Conservation (phyloP, 257 asterid species). For the Osmanthus fragrans region DNA sequence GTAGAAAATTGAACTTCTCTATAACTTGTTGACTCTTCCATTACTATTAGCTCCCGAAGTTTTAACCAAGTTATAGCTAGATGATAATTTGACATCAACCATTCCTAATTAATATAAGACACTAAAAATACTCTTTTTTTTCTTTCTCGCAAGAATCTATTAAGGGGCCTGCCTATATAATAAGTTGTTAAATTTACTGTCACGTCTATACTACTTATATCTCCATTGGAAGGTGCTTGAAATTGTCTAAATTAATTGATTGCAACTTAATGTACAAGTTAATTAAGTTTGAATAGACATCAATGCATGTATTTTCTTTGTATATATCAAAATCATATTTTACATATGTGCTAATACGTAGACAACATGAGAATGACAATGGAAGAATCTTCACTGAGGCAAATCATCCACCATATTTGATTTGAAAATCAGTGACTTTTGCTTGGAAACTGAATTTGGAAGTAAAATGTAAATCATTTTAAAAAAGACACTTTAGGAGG, state of each 20-base stretch:
- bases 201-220: background rate
- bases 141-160: background rate
- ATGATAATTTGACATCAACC: background rate
- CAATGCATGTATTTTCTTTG: constrained; percentile 3
- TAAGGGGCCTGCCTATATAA: background rate
- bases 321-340: constrained; percentile 17
- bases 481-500: constrained; percentile 39
- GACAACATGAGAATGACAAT: constrained; percentile 16
- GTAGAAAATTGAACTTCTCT: background rate
- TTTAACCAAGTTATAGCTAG: background rate
- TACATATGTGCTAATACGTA: constrained; percentile 36
- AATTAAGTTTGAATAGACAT: background rate
- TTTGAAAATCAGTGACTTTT: constrained; percentile 50
- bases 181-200: too few species aligned
- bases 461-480: constrained; percentile 66
- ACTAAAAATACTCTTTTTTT: background rate
- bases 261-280: constrained; percentile 27
- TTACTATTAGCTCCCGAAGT: too few species aligned
- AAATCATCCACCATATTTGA: constrained; percentile 66
- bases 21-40: too few species aligned
- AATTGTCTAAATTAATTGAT: constrained; percentile 5
- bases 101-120: background rate
- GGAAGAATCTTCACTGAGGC: constrained; percentile 48
- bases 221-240: constrained; percentile 4
- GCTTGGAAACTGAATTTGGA: constrained; percentile 72